Base-by-base conservation (phyloP, 208 protist genomes). In the Porcisia deanei region DNA sequence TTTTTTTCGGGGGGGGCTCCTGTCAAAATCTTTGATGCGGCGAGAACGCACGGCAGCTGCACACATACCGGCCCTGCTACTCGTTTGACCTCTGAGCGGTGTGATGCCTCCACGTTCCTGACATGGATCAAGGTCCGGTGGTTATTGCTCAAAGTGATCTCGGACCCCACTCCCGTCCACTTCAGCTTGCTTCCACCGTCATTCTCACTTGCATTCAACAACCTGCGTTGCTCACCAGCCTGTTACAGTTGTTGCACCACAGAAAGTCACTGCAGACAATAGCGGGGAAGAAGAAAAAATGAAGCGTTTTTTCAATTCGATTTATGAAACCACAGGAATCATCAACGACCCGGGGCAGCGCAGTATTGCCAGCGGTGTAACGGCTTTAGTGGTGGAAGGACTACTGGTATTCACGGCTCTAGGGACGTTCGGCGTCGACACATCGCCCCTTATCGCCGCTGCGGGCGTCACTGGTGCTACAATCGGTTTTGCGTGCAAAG, bases 401-500 rank as follows among this genome's bases (percentile, higher is more conserved):
- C 57, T 84, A 34, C 2, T 94, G 18, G 60, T 77, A 34, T 94
- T 97, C 76, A 89, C 88, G 2, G 59, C 88, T 34, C 72, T 97
- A 10, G 91, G 93, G 20, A 94, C 91, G 0, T 20, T 94, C 61
- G 91, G 91, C 57, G 81, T 94, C 14, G 93, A 95, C 73, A 94
- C 88, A 5, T 85, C 88, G 2, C 91, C 91, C 0, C 82, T 97
- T 0, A 82, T 96, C 67, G 82, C 92, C 10, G 90, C 90, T 52
- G 89, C 90, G 14, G 92, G 92, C 68, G 79, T 96, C 37, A 91
- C 88, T 0, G 91, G 90, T n/a, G 93, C 91, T 10, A 94, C 91
- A 10, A 87, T 95, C 43, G 91, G 91, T 49, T 97, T 97, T 77
- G 90, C 93, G 5, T 92, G 84, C 80, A 94, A 92, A 68, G 91